Conservation (phyloP, 2,329 filamentous ascomycete genomes). For the Tolypocladium endophyticum region DNA sequence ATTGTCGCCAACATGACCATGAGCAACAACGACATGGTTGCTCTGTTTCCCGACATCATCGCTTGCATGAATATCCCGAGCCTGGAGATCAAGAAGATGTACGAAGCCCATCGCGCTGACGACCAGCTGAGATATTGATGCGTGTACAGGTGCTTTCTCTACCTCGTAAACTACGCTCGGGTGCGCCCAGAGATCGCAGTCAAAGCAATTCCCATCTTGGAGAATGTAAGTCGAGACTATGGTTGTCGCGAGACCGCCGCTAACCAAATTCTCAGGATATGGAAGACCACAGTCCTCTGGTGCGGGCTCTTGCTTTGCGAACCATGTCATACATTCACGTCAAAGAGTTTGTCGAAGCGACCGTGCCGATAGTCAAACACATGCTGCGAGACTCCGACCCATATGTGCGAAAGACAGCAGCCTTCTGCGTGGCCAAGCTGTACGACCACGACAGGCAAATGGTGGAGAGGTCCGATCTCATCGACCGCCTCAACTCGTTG, state of each 20-base stretch:
- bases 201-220: constrained; percentile 80
- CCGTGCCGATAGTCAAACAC: constrained; percentile 71
- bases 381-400: constrained; percentile 81
- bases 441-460: constrained; percentile 91
- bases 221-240: constrained; percentile 48
- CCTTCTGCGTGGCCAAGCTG: constrained; percentile 91
- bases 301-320: constrained; percentile 81
- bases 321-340: constrained; percentile 98
- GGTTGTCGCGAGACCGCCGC: background rate
- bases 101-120: constrained; percentile 17
- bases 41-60: constrained; percentile 90
- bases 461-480: constrained; percentile 84
- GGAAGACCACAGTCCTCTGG: constrained; percentile 84
- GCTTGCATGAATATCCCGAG: constrained; percentile 90
- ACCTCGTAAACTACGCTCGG: constrained; percentile 91
- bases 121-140: background rate
- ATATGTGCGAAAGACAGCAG: constrained; percentile 94
- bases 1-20: constrained; percentile 99
- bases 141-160: constrained; percentile 77
- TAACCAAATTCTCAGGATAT: constrained; percentile 58
- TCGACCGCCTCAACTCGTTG: constrained; percentile 81
- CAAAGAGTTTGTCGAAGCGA: constrained; percentile 86
- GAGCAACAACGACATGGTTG: constrained; percentile 99
- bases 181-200: constrained; percentile 90
- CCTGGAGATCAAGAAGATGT: constrained; percentile 99